Evolutionary conservation across 306 rosid species (phyloP).

Genomic region (Vicia villosa): DNA sequence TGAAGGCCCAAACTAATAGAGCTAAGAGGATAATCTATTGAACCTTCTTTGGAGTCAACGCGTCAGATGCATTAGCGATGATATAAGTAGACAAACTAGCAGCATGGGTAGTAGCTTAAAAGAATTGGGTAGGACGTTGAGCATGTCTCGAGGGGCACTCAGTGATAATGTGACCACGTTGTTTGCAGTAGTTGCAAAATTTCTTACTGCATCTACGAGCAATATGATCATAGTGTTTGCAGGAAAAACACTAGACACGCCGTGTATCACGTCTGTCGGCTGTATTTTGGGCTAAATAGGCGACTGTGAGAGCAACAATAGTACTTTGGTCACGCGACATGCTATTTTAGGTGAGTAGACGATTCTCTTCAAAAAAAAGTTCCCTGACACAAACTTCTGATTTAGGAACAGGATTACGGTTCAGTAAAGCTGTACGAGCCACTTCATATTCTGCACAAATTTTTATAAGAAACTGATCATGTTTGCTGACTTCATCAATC

Average conservation of each 20-base stretch:
- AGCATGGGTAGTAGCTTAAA: background rate
- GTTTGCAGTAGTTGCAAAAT: background rate
- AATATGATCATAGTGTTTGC: slow-evolving; percentile 15
- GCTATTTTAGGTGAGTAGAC: too few species aligned
- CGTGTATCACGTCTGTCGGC: background rate
- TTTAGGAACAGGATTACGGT: background rate
- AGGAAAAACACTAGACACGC: background rate
- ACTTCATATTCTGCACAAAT: background rate
- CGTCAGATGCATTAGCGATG: background rate
- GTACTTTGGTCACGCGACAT: too few species aligned
- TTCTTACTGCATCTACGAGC: background rate
- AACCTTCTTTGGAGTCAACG: background rate
- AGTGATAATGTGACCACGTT: background rate
- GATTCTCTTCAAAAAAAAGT: too few species aligned
- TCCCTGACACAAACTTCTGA: too few species aligned
- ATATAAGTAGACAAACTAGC: background rate
- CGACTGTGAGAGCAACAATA: background rate
- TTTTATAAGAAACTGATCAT: background rate
- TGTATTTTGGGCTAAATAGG: background rate
- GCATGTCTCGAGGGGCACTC: background rate
- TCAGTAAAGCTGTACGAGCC: background rate
- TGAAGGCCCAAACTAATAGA: background rate
- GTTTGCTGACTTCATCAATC: background rate
- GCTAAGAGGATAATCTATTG: background rate
- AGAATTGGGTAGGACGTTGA: too few species aligned